A percentile compares a stretch with the other conserved stretches of the same genome.
phyloP scores from a whole-genome alignment of 768 basidiomycete species.

The Collybiopsis luxurians region DNA sequence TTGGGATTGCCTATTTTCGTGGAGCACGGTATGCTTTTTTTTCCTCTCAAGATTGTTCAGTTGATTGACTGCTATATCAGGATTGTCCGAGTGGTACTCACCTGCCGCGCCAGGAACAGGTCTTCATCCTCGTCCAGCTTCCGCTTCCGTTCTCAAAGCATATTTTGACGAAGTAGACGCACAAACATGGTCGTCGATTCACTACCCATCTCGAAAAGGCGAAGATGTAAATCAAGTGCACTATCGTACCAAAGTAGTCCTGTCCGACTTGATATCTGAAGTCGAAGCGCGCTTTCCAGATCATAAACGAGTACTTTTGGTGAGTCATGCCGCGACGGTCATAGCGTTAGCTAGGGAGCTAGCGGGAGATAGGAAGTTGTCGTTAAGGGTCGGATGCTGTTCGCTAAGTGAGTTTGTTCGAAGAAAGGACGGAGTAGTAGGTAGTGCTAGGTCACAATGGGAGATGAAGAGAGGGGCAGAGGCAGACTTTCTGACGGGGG shows the following conservation, averaged over 20 bases:
- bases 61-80: constrained; percentile 26
- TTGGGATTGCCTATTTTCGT: constrained; percentile 69
- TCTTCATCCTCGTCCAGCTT: constrained; percentile 71
- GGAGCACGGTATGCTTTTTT: constrained; percentile 79
- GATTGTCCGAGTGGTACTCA: constrained; percentile 78
- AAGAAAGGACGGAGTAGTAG: constrained; percentile 17
- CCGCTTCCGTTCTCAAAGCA: constrained; percentile 47
- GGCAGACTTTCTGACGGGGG: constrained; percentile 56
- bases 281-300: constrained; percentile 43
- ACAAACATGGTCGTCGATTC: constrained; percentile 57
- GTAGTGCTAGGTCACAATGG: constrained; percentile 36
- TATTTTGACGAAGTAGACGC: constrained; percentile 64
- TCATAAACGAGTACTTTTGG: constrained; percentile 55
- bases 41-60: not conserved
- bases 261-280: constrained; percentile 48
- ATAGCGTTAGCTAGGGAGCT: constrained; percentile 65
- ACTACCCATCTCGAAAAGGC: constrained; percentile 70
- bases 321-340: constrained; percentile 74
- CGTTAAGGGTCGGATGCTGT: constrained; percentile 72
- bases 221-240: constrained; percentile 67
- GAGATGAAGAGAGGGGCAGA: constrained; percentile 46
- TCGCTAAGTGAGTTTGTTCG: constrained; percentile 58
- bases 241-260: constrained; percentile 51
- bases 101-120: constrained; percentile 65
- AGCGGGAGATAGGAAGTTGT: constrained; percentile 46